Evolutionary conservation across 116 monocot genomes (phyloP).

Genomic region (Phalaenopsis hybrid): DNA sequence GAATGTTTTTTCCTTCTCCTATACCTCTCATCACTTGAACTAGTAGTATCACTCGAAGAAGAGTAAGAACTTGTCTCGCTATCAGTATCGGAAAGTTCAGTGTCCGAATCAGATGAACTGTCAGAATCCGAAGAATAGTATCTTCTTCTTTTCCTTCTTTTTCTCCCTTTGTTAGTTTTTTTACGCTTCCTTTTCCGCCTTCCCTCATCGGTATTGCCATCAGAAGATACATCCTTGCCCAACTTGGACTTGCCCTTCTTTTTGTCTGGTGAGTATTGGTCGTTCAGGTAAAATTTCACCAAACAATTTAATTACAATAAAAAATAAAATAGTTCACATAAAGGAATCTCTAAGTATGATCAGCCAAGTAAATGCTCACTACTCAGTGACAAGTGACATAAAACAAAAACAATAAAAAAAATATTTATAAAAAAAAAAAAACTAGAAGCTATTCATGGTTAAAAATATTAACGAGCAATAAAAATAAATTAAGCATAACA

Average conservation of each 20-base stretch:
- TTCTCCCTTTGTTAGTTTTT: constrained; percentile 63
- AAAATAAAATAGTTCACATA: background rate
- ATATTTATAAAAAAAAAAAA: background rate
- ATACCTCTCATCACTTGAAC: constrained; percentile 81
- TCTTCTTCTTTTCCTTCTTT: constrained; percentile 69
- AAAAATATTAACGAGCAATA: background rate
- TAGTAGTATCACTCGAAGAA: constrained; percentile 67
- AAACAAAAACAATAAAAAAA: background rate
- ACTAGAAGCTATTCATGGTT: background rate
- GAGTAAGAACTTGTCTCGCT: constrained; percentile 72
- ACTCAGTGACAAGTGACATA: too few relatives aligned
- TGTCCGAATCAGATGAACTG: constrained; percentile 69
- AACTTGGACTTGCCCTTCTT: constrained; percentile 57
- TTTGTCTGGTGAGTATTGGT: constrained; percentile 38
- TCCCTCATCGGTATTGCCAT: constrained; percentile 36
- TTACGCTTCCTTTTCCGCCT: constrained; percentile 39
- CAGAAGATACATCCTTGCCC: constrained; percentile 27
- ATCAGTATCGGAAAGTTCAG: constrained; percentile 68
- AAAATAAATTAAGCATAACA: background rate
- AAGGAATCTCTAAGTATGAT: background rate
- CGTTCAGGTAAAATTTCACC: background rate
- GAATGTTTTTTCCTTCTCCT: constrained; percentile 52
- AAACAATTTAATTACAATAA: background rate
- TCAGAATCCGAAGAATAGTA: constrained; percentile 85
- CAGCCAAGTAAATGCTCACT: background rate